phyloP scores from a whole-genome alignment of 306 rosid genomes.

The Hippophae rhamnoides region DNA sequence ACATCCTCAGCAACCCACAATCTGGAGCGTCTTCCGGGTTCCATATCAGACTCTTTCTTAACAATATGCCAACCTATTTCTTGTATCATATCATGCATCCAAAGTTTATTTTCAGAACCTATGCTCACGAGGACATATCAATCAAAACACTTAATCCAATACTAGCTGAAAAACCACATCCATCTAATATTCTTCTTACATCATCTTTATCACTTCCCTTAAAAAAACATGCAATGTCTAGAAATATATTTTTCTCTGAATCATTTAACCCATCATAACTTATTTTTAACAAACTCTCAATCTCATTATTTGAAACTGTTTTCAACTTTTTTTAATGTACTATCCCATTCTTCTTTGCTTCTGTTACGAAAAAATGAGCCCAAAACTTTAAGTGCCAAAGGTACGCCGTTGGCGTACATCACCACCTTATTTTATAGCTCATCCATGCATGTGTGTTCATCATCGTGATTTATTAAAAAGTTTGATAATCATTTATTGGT shows the following conservation, averaged over 20 bases:
- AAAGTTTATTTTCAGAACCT: not conserved
- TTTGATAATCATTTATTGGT: too few species aligned
- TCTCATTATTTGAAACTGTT: not conserved
- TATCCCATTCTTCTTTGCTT: not conserved
- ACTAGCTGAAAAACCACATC: not conserved
- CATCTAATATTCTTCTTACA: not conserved
- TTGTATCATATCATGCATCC: slow-evolving; percentile 27
- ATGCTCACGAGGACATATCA: not conserved
- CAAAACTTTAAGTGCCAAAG: not conserved
- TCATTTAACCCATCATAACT: not conserved
- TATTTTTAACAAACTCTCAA: too few species aligned
- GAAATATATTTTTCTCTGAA: not conserved
- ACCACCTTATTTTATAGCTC: not conserved
- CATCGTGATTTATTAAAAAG: too few species aligned
- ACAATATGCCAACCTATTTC: slow-evolving; percentile 22
- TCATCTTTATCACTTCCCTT: not conserved
- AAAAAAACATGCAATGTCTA: not conserved
- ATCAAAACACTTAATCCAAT: not conserved
- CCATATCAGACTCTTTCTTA: slow-evolving; percentile 19
- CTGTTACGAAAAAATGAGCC: not conserved
- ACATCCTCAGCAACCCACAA: slow-evolving; percentile 24
- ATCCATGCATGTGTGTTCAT: too few species aligned
- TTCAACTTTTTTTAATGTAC: not conserved
- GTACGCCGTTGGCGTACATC: not conserved
- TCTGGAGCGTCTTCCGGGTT: slow-evolving; percentile 21